Evolutionary conservation across 2,329 filamentous ascomycete genomes (phyloP).

Genomic region (Penicillium sp.): DNA sequence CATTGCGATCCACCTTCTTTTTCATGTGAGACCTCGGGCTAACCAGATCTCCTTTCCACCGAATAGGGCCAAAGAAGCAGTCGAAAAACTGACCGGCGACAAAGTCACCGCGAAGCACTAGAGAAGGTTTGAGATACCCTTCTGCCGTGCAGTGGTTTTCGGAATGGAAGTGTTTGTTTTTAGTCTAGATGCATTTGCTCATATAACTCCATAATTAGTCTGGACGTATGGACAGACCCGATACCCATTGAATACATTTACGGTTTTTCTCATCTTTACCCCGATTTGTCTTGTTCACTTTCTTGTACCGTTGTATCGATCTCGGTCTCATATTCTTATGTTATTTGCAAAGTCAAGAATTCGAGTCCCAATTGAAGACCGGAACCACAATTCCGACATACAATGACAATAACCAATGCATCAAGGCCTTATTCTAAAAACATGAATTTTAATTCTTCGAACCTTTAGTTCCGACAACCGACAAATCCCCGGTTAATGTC

Average conservation of each 20-base stretch:
- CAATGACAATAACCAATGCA: not conserved
- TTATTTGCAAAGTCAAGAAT: not conserved
- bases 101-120: constrained; percentile 64
- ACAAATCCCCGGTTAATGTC: not conserved
- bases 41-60: constrained; percentile 25
- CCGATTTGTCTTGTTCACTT: not conserved
- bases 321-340: not conserved
- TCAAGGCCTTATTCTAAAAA: not conserved
- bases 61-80: constrained; percentile 60
- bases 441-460: not conserved
- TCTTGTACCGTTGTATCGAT: not conserved
- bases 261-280: not conserved
- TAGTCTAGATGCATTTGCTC: constrained; percentile 6
- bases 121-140: constrained; percentile 41
- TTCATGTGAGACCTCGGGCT: constrained; percentile 30
- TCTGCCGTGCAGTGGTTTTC: constrained; percentile 25
- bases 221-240: constrained; percentile 8
- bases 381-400: not conserved
- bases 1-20: not conserved
- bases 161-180: constrained; percentile 2
- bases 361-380: not conserved
- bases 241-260: constrained; percentile 12
- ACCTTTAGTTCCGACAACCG: not conserved
- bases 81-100: constrained; percentile 64
- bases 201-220: constrained; percentile 13